Evolutionary conservation across 768 basidiomycete species (phyloP).

Genomic region (Leccinum longicurvipes): DNA sequence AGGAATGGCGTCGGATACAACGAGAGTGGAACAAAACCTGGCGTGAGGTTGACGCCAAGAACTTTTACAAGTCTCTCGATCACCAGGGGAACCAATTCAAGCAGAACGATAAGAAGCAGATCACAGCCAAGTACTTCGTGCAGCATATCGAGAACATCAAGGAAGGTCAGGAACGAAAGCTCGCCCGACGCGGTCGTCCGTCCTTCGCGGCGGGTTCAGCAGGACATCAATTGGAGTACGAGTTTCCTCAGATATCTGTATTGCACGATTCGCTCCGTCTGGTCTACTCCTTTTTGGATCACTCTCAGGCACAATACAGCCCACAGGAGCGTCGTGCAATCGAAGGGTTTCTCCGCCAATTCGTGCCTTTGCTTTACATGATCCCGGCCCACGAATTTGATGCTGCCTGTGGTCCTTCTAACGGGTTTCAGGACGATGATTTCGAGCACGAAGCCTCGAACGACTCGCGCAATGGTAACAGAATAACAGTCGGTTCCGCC

Average conservation of each 20-base stretch:
- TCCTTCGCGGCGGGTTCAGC: constrained; percentile 45
- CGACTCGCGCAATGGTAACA: constrained; percentile 35
- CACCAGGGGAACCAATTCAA: constrained; percentile 96
- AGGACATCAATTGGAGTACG: constrained; percentile 74
- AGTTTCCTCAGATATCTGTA: constrained; percentile 73
- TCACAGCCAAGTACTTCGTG: constrained; percentile 81
- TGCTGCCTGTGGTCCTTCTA: constrained; percentile 55
- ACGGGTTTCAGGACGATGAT: constrained; percentile 41
- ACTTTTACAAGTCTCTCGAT: constrained; percentile 97
- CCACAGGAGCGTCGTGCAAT: constrained; percentile 74
- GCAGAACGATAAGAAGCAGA: constrained; percentile 90
- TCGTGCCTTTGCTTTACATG: constrained; percentile 81
- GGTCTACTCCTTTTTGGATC: constrained; percentile 88
- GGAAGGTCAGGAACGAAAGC: constrained; percentile 49
- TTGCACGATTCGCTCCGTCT: constrained; percentile 89
- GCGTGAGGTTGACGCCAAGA: constrained; percentile 95
- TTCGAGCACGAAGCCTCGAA: constrained; percentile 26
- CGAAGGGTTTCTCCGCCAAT: constrained; percentile 79
- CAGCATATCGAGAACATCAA: constrained; percentile 72
- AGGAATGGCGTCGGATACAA: no score
- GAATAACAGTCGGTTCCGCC: constrained; percentile 48
- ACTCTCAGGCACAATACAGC: constrained; percentile 72
- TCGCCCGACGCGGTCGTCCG: constrained; percentile 28
- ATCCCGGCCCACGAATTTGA: constrained; percentile 65
- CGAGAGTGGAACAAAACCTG: constrained; percentile 96